Conservation (phyloP, 179 eudicot genomes). For the Pouteria campechiana region DNA sequence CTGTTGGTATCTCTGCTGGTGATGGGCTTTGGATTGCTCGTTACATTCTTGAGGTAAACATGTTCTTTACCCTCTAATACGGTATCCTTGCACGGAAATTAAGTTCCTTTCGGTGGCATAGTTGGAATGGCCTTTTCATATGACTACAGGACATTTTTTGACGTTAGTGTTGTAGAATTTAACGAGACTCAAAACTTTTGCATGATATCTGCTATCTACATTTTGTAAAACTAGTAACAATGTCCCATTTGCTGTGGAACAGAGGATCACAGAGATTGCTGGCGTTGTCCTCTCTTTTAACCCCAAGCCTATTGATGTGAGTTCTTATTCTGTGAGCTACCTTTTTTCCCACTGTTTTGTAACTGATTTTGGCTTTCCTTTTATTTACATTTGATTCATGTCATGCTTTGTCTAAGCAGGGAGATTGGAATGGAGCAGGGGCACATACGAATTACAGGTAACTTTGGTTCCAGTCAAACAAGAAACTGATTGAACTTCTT, state of each 20-base stretch:
- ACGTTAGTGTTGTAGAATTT: too few relatives aligned
- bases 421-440: conserved; percentile 39
- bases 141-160: background rate
- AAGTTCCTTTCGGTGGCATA: background rate
- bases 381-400: background rate
- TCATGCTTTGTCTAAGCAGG: conserved; percentile 7
- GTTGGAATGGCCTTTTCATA: background rate
- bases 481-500: too few relatives aligned
- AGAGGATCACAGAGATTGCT: conserved; percentile 34
- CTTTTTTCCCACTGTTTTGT: background rate
- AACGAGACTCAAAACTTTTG: too few relatives aligned
- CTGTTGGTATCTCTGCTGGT: conserved; percentile 25
- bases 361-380: background rate
- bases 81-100: background rate
- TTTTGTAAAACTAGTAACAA: too few relatives aligned
- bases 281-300: conserved; percentile 29
- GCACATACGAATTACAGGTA: conserved; percentile 33
- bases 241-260: too few relatives aligned
- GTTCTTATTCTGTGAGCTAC: background rate
- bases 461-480: too few relatives aligned
- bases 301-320: conserved; percentile 30
- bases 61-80: too few relatives aligned
- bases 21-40: conserved; percentile 34
- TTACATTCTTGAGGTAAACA: conserved; percentile 29
- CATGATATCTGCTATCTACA: too few relatives aligned